Conservation (phyloP, 768 basidiomycete genomes). For the Galerina sulciceps region DNA sequence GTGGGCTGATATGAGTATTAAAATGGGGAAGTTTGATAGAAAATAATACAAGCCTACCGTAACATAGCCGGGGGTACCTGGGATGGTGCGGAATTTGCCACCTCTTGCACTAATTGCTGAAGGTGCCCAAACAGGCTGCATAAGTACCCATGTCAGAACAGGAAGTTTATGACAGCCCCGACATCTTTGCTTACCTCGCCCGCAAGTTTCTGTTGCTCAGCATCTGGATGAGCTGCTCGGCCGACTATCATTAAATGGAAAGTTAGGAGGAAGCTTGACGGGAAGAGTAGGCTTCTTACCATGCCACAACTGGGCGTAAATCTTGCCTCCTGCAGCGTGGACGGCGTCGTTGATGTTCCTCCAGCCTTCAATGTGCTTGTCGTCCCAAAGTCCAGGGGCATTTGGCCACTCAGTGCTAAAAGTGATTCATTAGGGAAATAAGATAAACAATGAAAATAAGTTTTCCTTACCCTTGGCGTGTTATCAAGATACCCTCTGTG, state of each 20-base stretch:
- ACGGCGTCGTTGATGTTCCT: conserved; percentile 50
- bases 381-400: conserved; percentile 51
- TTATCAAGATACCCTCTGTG: conserved; percentile 43
- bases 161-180: not conserved
- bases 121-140: conserved; percentile 47
- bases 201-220: conserved; percentile 32
- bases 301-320: conserved; percentile 46
- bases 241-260: conserved; percentile 23
- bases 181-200: conserved; percentile 20
- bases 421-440: not conserved
- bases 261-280: not conserved
- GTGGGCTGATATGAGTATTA: conserved; percentile 33
- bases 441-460: not conserved
- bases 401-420: conserved; percentile 46
- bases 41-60: conserved; percentile 31
- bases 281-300: conserved; percentile 21
- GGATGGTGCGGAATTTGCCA: conserved; percentile 42
- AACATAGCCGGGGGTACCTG: conserved; percentile 41
- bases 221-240: conserved; percentile 39
- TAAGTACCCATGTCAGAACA: not conserved
- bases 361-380: conserved; percentile 48
- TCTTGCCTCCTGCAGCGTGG: conserved; percentile 45
- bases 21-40: too few species aligned
- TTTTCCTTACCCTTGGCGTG: conserved; percentile 42
- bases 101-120: conserved; percentile 47